A percentile compares a stretch with the other conserved stretches of the same genome.
Evolutionary conservation across 1,284 basidiomycete genomes (phyloP).

Genomic region (Ustilago trichophora): DNA sequence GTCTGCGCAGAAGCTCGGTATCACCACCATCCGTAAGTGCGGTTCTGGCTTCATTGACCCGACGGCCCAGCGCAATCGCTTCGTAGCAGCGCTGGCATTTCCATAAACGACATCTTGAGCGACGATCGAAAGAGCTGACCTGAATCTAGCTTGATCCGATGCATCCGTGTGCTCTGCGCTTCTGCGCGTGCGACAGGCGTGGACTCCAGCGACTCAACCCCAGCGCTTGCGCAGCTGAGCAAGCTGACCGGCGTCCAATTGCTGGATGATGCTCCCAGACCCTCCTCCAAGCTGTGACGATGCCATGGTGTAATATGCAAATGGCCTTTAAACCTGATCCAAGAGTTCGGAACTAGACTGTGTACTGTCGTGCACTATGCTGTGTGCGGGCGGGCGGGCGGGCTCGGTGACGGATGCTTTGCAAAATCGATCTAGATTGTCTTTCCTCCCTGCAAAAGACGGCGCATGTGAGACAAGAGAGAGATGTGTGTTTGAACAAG

Average conservation of each 20-base stretch:
- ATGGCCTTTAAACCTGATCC: no score
- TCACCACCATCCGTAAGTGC: slow-evolving; percentile 67
- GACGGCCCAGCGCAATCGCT: no score
- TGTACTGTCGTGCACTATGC: no score
- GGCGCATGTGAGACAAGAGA: slow-evolving; percentile 20
- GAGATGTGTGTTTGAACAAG: slow-evolving; percentile 8
- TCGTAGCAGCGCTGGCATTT: no score
- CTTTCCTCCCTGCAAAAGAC: slow-evolving; percentile 41
- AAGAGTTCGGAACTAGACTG: no score
- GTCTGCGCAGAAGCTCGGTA: slow-evolving; percentile 64
- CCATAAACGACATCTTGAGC: no score
- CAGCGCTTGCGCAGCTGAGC: slow-evolving; percentile 41
- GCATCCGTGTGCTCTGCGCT: background rate
- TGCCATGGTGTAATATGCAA: no score
- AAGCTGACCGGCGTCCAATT: slow-evolving; percentile 39
- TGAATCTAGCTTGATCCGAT: background rate
- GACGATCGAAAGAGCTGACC: background rate
- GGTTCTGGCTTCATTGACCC: no score
- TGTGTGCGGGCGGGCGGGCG: no score
- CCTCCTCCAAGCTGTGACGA: slow-evolving; percentile 25
- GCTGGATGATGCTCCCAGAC: slow-evolving; percentile 32
- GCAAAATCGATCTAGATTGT: slow-evolving; percentile 43
- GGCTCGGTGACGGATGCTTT: slow-evolving; percentile 8
- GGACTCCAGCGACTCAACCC: slow-evolving; percentile 31
- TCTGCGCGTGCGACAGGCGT: slow-evolving; percentile 28